Evolutionary conservation across 2,329 filamentous ascomycete genomes (phyloP).

Genomic region (Colletotrichum higginsianum): DNA sequence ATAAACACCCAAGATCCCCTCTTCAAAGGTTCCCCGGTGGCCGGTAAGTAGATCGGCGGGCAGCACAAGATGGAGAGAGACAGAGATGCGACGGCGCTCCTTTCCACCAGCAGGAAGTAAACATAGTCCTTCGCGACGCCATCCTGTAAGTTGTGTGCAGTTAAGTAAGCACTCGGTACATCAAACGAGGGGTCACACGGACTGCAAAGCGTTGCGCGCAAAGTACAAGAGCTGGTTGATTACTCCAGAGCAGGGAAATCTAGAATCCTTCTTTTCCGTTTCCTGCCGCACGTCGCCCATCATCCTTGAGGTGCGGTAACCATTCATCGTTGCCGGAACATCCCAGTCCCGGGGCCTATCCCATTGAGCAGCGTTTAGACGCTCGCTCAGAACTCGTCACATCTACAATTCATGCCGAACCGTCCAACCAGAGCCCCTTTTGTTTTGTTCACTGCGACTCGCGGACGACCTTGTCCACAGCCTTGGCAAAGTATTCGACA

Average conservation of each 20-base stretch:
- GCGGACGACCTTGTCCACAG: conserved; percentile 87
- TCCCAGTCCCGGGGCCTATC: conserved; percentile 8
- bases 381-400: not conserved
- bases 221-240: conserved; percentile 20
- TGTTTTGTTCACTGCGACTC: conserved; percentile 52
- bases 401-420: not conserved
- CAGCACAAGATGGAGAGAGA: not conserved
- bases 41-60: not conserved
- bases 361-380: not conserved
- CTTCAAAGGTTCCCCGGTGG: not conserved
- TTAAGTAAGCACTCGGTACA: not conserved
- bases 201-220: too few relatives aligned
- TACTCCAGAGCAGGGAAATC: conserved; percentile 32
- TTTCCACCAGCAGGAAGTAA: not conserved
- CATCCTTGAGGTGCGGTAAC: not conserved
- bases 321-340: conserved; percentile 18
- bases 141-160: not conserved
- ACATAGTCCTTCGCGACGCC: not conserved
- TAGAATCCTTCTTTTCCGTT: conserved; percentile 25
- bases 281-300: conserved; percentile 22
- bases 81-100: not conserved
- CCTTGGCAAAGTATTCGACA: conserved; percentile 92
- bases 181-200: not conserved
- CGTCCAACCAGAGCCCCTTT: too few relatives aligned
- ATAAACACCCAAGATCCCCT: too few relatives aligned